These are phyloP conservation scores for Ilex asprella DNA, from an alignment of 257 asterid genomes.

Conservation along the genomic window DNA sequence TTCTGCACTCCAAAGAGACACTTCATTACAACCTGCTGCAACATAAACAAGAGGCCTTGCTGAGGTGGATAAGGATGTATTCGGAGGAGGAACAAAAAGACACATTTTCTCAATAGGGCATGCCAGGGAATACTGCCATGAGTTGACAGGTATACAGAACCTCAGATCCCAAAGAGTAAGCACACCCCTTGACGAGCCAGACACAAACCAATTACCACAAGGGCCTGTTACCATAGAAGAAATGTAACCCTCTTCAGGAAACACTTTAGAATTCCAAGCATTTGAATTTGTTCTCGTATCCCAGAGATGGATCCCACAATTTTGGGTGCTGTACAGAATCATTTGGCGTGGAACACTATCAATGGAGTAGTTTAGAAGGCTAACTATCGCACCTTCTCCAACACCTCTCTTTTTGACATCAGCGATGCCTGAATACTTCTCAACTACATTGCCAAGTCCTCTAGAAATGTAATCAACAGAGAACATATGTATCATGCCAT, in stretches of 20 bases:
- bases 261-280: slow-evolving; percentile 77
- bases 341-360: slow-evolving; percentile 64
- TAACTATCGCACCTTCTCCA: slow-evolving; percentile 83
- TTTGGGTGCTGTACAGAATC: slow-evolving; percentile 82
- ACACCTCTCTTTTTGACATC: slow-evolving; percentile 56
- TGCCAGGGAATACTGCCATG: slow-evolving; percentile 81
- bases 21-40: slow-evolving; percentile 96
- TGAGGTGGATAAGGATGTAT: slow-evolving; percentile 67
- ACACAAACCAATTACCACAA: slow-evolving; percentile 96
- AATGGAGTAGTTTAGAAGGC: slow-evolving; percentile 76
- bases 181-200: slow-evolving; percentile 97
- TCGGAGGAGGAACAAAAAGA: slow-evolving; percentile 84
- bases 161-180: slow-evolving; percentile 98
- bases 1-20: slow-evolving; percentile 98
- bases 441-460: slow-evolving; percentile 93
- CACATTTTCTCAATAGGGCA: slow-evolving; percentile 91
- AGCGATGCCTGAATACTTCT: slow-evolving; percentile 88
- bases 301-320: slow-evolving; percentile 88
- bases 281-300: slow-evolving; percentile 68
- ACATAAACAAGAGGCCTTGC: slow-evolving; percentile 95
- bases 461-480: slow-evolving; percentile 87
- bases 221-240: slow-evolving; percentile 89
- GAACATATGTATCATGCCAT: slow-evolving; percentile 81
- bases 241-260: slow-evolving; percentile 82
- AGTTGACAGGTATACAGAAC: slow-evolving; percentile 91